Base-by-base conservation (phyloP, 106 monocot genomes). In the Phalaenopsis aphrodite region DNA sequence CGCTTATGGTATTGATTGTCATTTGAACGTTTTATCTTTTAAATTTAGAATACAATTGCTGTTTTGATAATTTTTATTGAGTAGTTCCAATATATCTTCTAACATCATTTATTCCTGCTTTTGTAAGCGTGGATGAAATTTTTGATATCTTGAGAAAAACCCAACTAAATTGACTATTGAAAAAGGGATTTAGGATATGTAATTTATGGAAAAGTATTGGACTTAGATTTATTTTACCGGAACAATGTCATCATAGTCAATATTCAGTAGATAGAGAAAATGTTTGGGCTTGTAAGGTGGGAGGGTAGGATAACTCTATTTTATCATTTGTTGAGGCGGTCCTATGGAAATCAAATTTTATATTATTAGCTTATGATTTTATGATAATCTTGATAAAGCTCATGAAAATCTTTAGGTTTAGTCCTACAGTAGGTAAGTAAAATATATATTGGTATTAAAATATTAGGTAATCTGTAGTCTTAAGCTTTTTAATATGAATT, bases 1-100 rank as follows among this genome's bases (percentile, higher is more conserved):
- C 89, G 87, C 92, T 95, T 49, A 86, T 93, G 95, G 95, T 95
- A 95, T 83, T 61, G 18, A 1, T 66, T 66, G 17, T 16, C 76
- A 3, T 80, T 74, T 47, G 19, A 73, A 42, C 61, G 52, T 43
- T 37, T 55, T 8, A 74, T 74, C n/a, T 43, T 39, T 30, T 69
- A 69, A 69, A 30, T 69, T 69, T 5, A 11, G 36, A 8, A 37
- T 37, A 68, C 68, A 1, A 19, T 19, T 73, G 73, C 73, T 42
- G 3, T 10, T 3, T 61, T 21, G 17, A 69, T 30, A 1, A 9
- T 4, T 41, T 24, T 14, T 2, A 71, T 71, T 36, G n/a, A 4
- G 15, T 2, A 8, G 71, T 71, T 71, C 2, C 9, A 30, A 7
- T 30, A 14, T 71, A 71, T 71, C 38, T 71, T 71, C 39, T 71